Percentiles rank a stretch among this genome's conserved stretches.
Conservation (phyloP, 2,329 filamentous ascomycete species). For the Neopestalotiopsis sp. region DNA sequence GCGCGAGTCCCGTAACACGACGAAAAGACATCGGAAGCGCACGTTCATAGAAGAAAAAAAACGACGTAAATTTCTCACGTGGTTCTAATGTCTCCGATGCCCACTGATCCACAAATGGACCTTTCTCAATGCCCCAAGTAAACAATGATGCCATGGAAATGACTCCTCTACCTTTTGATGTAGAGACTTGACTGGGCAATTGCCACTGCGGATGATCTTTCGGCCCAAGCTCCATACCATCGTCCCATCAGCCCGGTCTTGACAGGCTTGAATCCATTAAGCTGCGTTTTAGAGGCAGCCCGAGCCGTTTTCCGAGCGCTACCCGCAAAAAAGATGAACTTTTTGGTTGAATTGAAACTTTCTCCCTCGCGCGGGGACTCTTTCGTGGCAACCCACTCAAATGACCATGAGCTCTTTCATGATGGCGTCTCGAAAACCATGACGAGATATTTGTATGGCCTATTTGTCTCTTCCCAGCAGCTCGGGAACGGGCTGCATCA, state of each 20-base stretch:
- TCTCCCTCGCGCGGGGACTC: not conserved
- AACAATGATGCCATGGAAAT: not conserved
- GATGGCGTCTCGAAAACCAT: constrained; percentile 6
- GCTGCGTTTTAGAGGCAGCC: not conserved
- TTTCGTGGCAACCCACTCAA: not conserved
- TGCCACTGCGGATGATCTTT: constrained; percentile 6
- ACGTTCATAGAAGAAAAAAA: not conserved
- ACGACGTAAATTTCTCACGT: not conserved
- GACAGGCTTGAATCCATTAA: not conserved
- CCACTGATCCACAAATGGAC: not conserved
- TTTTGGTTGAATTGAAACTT: not conserved
- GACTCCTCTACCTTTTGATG: not conserved
- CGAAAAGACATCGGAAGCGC: not conserved
- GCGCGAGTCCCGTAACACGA: not conserved
- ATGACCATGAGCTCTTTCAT: not conserved
- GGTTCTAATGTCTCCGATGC: not conserved
- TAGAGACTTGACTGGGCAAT: not conserved
- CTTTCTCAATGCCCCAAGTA: not conserved
- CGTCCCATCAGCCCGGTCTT: not conserved
- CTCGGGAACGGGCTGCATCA: not conserved
- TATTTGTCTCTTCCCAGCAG: not conserved
- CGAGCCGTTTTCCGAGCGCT: not conserved
- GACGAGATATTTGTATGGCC: not conserved
- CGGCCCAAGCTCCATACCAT: not conserved
- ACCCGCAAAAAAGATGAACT: not conserved